Base-by-base conservation (phyloP, 805 yeast genomes). In the Saccharomycopsis sp. region DNA sequence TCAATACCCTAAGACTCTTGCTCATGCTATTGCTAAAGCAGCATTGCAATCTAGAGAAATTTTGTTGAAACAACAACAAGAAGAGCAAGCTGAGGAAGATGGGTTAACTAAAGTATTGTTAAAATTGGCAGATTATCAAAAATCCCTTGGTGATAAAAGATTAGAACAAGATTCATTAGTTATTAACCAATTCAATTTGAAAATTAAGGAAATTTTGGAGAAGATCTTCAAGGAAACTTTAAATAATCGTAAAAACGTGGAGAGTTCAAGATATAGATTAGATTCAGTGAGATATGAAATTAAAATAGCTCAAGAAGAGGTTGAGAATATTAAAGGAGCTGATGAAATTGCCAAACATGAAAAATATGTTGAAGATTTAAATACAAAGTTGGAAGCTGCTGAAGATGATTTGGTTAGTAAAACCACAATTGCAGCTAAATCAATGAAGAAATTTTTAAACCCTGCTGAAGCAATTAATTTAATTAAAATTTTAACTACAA, bases 371-470 rank as follows among this genome's bases (percentile, higher is more conserved):
- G 83, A 76, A 43, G 68, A 66, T 34, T 70, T 79, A 52, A 66
- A 67, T 49, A 71, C 70, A 51, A 76, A 73, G 44, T 64, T 76
- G 53, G 79, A 77, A 48, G 59, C 65, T 14, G 69, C 70, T 49
- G 95, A 85, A 61, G 95, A 85, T 58, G 90, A 82, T 51, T 74
- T 85, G 52, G 93, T 85, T 28, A 75, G 79, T 53, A 85, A 87
- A 21, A 84, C 88, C 3, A 81, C 83, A 46, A 66, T 72, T 22
- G 93, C 95, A 0, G 93, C 83, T n/a, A 75, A 77, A 54, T 77
- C 79, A 43, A 83, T 85, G 93, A 78, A 81, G 60, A 75, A 72
- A 52, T 67, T 85, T 45, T 75, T 85, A 53, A 76, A 73, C 50
- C 86, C 89, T 20, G 68, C 77, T 8, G 83, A 81, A 60, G 67